These are phyloP conservation scores for Eleusine coracana DNA, from an alignment of 176 grass and related monocot species.

Conservation along the genomic window DNA sequence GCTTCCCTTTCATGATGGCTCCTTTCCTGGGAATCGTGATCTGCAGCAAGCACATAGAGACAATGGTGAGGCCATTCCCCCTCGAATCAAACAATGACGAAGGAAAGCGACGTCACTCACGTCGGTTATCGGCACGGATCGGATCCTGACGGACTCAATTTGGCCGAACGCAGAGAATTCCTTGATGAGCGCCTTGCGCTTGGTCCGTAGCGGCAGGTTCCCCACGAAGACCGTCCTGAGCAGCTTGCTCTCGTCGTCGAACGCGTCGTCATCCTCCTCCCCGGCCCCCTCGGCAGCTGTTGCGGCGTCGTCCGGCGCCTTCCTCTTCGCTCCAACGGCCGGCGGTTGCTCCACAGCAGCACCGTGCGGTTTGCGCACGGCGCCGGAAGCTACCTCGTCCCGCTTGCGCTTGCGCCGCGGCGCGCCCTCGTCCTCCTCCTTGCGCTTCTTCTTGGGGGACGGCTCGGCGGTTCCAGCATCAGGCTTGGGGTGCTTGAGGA, in stretches of 20 bases:
- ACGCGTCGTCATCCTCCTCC: conserved; percentile 57
- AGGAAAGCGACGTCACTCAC: conserved; percentile 47
- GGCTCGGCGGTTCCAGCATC: neutral
- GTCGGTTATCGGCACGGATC: conserved; percentile 82
- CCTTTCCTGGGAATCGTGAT: conserved; percentile 78
- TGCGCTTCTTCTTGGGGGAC: conserved; percentile 37
- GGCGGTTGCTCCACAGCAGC: conserved; percentile 10
- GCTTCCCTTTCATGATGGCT: conserved; percentile 65
- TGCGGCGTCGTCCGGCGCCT: conserved; percentile 49
- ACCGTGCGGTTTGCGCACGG: conserved; percentile 22
- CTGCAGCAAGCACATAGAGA: conserved; percentile 51
- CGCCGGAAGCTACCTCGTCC: conserved; percentile 48
- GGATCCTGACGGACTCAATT: conserved; percentile 80
- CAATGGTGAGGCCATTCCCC: neutral
- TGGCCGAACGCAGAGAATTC: conserved; percentile 76
- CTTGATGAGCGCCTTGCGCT: conserved; percentile 64
- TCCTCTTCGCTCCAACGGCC: conserved; percentile 69
- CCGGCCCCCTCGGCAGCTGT: conserved; percentile 20
- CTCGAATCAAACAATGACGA: neutral
- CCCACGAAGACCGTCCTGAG: conserved; percentile 91
- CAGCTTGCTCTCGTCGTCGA: conserved; percentile 85
- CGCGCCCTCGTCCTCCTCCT: neutral
- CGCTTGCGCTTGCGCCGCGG: conserved; percentile 48
- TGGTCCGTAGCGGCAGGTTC: conserved; percentile 81
- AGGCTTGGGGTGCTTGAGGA: conserved; percentile 14